Evolutionary conservation across 2,329 filamentous ascomycete species (phyloP).

Genomic region (Colletotrichum salicis): DNA sequence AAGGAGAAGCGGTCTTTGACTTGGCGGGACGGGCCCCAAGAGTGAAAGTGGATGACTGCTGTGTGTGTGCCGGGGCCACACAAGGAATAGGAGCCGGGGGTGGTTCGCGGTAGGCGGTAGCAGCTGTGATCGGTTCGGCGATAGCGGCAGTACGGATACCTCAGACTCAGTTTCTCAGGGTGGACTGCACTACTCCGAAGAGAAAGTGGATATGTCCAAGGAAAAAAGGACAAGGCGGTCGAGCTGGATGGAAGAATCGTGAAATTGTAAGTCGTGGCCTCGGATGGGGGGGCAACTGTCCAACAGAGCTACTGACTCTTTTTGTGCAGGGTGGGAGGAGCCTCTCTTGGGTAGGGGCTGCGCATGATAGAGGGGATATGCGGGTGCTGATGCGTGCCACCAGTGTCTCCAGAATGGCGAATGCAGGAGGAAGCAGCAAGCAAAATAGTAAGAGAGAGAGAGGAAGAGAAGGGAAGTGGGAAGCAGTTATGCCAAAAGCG

Average conservation of each 20-base stretch:
- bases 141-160: constrained; percentile 14
- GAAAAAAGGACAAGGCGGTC: constrained; percentile 2
- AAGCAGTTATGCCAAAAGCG: constrained; percentile 2
- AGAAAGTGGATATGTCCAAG: constrained; percentile 29
- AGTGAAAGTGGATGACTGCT: constrained; percentile 9
- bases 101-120: constrained; percentile 5
- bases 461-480: background rate
- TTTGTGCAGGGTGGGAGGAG: constrained; percentile 24
- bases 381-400: constrained; percentile 24
- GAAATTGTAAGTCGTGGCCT: constrained; percentile 25
- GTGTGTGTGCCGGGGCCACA: constrained; percentile 3
- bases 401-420: background rate
- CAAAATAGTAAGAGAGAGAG: background rate
- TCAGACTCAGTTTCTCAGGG: background rate
- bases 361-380: constrained; percentile 29
- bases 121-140: constrained; percentile 23
- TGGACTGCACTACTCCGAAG: background rate
- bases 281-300: constrained; percentile 19
- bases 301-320: constrained; percentile 28
- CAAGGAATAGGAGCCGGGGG: constrained; percentile 6
- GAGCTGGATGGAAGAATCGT: background rate
- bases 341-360: constrained; percentile 26
- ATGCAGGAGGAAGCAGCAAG: constrained; percentile 1
- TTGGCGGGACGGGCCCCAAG: constrained; percentile 8
- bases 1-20: constrained; percentile 17